Evolutionary conservation across 257 asterid species (phyloP).

Genomic region (Capsicum chinense): DNA sequence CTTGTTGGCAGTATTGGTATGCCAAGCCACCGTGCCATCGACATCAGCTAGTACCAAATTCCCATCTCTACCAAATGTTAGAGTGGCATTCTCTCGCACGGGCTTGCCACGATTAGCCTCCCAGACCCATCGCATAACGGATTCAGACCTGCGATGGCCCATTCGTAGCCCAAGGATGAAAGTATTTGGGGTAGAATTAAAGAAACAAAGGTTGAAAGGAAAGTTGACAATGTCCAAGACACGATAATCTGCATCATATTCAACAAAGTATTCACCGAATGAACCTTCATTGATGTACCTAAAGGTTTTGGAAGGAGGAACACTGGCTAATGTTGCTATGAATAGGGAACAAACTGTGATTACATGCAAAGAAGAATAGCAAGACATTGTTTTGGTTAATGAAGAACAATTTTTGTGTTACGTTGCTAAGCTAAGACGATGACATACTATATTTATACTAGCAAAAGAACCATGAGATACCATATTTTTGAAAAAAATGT

Average conservation of each 20-base stretch:
- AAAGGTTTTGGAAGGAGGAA: constrained; percentile 39
- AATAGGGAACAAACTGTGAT: constrained; percentile 22
- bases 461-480: not conserved
- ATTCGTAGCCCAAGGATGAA: constrained; percentile 41
- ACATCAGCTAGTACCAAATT: constrained; percentile 40
- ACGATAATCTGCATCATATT: constrained; percentile 35
- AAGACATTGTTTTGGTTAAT: constrained; percentile 23
- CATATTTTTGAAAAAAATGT: not conserved
- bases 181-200: constrained; percentile 42
- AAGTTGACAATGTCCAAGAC: constrained; percentile 5
- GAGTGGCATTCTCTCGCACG: constrained; percentile 40
- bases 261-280: constrained; percentile 37
- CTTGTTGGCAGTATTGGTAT: constrained; percentile 35
- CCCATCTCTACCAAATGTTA: constrained; percentile 38
- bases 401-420: not conserved
- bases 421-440: not conserved
- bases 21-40: constrained; percentile 28
- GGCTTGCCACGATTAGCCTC: constrained; percentile 40
- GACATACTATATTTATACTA: not conserved
- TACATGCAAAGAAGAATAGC: constrained; percentile 1
- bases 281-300: constrained; percentile 40
- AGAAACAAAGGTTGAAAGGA: constrained; percentile 40
- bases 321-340: constrained; percentile 31
- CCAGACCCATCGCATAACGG: constrained; percentile 46
- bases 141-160: constrained; percentile 37